Percentiles rank a stretch among this genome's conserved stretches.
These are phyloP conservation scores for Ceratobasidium sp. DNA, from an alignment of 1,284 basidiomycete species.

Conservation along the genomic window DNA sequence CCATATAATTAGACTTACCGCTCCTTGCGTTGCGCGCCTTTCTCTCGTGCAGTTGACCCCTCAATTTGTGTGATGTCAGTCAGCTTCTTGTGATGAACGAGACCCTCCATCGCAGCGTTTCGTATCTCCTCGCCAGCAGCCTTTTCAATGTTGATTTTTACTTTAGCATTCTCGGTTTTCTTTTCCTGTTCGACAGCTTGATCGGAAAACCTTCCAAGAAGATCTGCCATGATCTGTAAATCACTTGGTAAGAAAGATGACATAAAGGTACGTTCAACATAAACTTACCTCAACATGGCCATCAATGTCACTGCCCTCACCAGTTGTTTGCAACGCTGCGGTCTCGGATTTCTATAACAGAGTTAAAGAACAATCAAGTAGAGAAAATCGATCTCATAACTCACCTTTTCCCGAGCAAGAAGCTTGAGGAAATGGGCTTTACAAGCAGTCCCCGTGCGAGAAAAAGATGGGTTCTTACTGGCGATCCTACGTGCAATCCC, in stretches of 20 bases:
- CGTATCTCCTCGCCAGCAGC: background rate
- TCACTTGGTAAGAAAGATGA: background rate
- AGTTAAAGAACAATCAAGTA: background rate
- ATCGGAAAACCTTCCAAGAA: background rate
- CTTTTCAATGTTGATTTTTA: background rate
- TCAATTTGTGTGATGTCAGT: background rate
- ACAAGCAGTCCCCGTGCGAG: background rate
- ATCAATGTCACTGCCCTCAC: background rate
- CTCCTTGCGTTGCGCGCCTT: background rate
- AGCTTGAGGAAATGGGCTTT: background rate
- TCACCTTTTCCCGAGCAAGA: background rate
- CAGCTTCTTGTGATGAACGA: background rate
- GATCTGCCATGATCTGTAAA: background rate
- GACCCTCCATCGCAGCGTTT: background rate
- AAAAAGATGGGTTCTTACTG: background rate
- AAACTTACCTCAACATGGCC: background rate
- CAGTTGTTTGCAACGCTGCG: background rate
- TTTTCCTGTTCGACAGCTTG: background rate
- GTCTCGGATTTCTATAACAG: background rate
- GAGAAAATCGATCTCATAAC: background rate
- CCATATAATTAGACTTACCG: background rate
- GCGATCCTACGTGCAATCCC: background rate
- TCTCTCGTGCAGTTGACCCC: background rate
- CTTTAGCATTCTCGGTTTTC: background rate
- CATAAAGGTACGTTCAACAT: background rate